Evolutionary conservation across 2,329 filamentous ascomycete genomes (phyloP), one percentile per base, ranked within the genome.

Genomic region (Mollisiaceae sp.): DNA sequence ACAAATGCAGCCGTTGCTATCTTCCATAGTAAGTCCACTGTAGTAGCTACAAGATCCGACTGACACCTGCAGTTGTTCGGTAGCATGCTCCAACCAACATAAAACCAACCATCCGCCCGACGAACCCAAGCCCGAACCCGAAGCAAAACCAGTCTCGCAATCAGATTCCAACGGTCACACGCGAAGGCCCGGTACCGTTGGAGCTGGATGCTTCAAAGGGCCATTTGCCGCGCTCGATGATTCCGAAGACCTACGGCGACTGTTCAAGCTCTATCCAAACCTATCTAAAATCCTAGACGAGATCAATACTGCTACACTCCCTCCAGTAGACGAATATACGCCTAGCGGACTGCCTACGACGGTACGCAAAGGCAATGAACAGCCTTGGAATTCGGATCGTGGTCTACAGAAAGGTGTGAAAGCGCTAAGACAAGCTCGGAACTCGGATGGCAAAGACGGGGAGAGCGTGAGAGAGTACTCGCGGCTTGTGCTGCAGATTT

Each of bases 381-480:
- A 67, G 41, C 62, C 68, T 3, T 91, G 88, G 88, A 85, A 83
- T 24, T 79, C 80, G 54, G 86, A 89, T 59, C 79, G 83, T 6
- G 88, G 87, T 8, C 79, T 88, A 58, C 79, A 82, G 62, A 82
- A 82, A 22, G 88, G 86, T 1, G 82, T 85, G 54, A 79, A 82
- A 22, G 82, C 82, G 15, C 77, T 90, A 65, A 82, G 82, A 50
- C 80, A 76, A 62, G 83, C 84, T 39, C 80, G 84, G 64, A 78
- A 79, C 38, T 79, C 81, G 36, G 79, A 82, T 1, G 81, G 82
- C n/a, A 81, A 83, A 69, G 83, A 83, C 64, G 86, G 86, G 36
- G 85, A 89, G 69, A 87, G 80, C 4, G 79, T 90, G 36, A 79
- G 83, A 60, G 87, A 89, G 75, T 90, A 87, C 71, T 84, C 82